Conservation (phyloP, 2,329 filamentous ascomycete species). For the Xylariomycetidae sp. region DNA sequence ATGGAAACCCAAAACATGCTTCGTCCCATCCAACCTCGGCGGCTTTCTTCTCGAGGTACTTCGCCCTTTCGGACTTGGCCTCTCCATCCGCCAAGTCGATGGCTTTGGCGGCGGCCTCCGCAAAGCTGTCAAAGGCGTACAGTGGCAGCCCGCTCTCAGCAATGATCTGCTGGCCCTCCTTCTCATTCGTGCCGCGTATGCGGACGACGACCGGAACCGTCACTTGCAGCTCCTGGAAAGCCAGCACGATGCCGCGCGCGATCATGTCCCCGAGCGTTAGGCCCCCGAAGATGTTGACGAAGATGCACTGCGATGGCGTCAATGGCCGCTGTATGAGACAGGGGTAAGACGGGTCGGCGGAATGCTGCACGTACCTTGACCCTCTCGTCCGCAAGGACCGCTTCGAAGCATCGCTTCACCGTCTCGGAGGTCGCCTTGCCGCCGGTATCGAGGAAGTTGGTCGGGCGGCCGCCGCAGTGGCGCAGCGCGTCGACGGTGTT, state of each 20-base stretch:
- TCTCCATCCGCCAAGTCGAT: slow-evolving; percentile 46
- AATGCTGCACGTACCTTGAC: slow-evolving; percentile 50
- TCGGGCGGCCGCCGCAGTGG: slow-evolving; percentile 58
- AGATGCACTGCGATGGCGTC: slow-evolving; percentile 28
- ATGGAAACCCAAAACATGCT: too few relatives aligned
- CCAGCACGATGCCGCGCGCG: slow-evolving; percentile 65
- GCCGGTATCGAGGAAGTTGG: slow-evolving; percentile 86
- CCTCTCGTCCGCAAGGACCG: slow-evolving; percentile 64
- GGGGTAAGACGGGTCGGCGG: background rate
- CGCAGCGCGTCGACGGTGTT: slow-evolving; percentile 79
- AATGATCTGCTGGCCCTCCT: slow-evolving; percentile 63
- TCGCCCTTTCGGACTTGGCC: background rate
- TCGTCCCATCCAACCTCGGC: background rate
- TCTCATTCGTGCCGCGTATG: slow-evolving; percentile 69
- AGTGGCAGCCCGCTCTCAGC: slow-evolving; percentile 60
- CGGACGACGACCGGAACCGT: slow-evolving; percentile 71
- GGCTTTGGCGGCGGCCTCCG: slow-evolving; percentile 63
- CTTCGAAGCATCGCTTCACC: slow-evolving; percentile 68
- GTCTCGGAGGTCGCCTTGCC: slow-evolving; percentile 81
- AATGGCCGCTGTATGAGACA: background rate
- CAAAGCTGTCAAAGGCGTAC: slow-evolving; percentile 68
- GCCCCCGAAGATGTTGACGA: slow-evolving; percentile 52
- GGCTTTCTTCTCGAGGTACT: background rate
- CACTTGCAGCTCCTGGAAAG: slow-evolving; percentile 62
- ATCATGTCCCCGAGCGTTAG: slow-evolving; percentile 77